Evolutionary conservation across 1,284 basidiomycete genomes (phyloP), one percentile per base, ranked within the genome.

Genomic region (Tylopilus sp.): DNA sequence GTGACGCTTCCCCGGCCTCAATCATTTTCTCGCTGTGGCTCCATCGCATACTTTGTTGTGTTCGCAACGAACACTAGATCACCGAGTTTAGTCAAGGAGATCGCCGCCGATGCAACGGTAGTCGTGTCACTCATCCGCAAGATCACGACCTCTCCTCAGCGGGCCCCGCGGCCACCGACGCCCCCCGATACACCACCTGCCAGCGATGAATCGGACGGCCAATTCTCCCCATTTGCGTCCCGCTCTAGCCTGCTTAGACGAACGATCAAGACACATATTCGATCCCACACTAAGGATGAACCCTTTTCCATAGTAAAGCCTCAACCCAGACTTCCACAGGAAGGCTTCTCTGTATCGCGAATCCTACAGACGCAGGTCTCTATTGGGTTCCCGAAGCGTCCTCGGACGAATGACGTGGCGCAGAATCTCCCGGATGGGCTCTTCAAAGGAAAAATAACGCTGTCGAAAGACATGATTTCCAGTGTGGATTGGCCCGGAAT

Each of bases 301-400:
- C 35, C 30, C 51, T 58, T 39, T 40, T 34, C 46, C 7, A 33
- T 15, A 31, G 69, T 76, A 20, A 81, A 80, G 55, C 74, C 75
- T 0, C 64, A 77, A 6, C 75, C 78, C 5, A 67, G 72, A 46
- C 58, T 76, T 33, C 77, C 78, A 1, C 71, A 65, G 26, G 68
- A 69, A 12, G 60, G 71, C 36, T 73, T 77, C 35, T 70, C 71
- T 8, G 75, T 82, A 47, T 72, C 72, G n/a, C 72, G 71, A 26
- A 77, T 73, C 2, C 59, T 85, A 26, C 70, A 76, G 40, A 80
- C 75, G 11, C 73, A 77, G 45, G 71, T 85, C 41, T 77, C 69
- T 41, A 74, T 82, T 38, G 84, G 83, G 2, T 86, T 87, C 56
- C 81, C 82, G 15, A 86, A 86, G 55, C 77, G 83, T 15, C 81